Conservation (phyloP, 139 green algal genomes). For the Bryopsis sp. region DNA sequence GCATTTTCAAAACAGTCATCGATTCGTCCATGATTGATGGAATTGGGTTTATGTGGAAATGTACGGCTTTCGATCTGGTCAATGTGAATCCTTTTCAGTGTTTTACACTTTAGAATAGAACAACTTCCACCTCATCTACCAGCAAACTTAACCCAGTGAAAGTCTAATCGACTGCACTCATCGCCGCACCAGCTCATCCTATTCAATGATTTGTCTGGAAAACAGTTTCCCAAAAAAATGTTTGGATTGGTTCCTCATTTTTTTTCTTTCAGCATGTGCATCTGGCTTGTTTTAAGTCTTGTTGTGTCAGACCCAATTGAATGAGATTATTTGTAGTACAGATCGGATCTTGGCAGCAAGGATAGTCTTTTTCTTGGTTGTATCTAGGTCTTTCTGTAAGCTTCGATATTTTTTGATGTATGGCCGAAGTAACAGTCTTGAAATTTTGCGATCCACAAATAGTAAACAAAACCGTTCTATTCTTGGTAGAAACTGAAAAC, state of each 20-base stretch:
- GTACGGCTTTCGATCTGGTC: neutral
- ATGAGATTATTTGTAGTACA: too few species aligned
- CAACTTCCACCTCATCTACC: neutral
- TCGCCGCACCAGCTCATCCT: neutral
- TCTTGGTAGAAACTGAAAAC: too few species aligned
- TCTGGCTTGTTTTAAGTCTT: neutral
- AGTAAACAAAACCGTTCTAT: too few species aligned
- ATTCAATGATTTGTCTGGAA: neutral
- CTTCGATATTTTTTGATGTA: too few species aligned
- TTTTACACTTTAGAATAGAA: constrained; percentile 1
- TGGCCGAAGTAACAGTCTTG: too few species aligned
- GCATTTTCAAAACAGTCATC: constrained; percentile 39
- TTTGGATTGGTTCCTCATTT: neutral
- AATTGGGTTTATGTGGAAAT: neutral
- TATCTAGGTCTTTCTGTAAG: too few species aligned
- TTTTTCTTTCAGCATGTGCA: neutral
- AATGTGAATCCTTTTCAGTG: neutral
- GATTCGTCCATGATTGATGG: neutral
- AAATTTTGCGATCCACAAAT: too few species aligned
- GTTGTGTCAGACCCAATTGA: neutral
- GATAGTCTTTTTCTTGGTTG: too few species aligned
- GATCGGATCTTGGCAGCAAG: too few species aligned
- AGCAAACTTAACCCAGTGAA: neutral
- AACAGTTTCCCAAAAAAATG: neutral
- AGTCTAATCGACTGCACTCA: neutral